phyloP scores from a whole-genome alignment of 176 grass and related monocot species.

The Aegilops longissima region DNA sequence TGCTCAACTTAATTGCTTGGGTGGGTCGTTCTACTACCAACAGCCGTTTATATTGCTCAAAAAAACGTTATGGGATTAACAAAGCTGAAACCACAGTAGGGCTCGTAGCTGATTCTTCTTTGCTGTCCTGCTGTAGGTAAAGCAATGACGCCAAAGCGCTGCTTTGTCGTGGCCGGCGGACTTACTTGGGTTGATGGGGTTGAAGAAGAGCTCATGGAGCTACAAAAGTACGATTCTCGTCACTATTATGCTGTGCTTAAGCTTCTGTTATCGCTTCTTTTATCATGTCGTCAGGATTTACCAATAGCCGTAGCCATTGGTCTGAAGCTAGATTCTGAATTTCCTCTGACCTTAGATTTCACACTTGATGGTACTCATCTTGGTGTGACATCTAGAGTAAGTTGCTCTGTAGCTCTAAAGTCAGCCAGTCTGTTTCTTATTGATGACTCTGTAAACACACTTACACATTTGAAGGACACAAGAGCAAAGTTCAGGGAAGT shows the following conservation, averaged over 20 bases:
- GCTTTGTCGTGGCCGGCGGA: constrained; percentile 32
- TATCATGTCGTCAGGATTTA: not conserved
- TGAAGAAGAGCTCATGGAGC: constrained; percentile 43
- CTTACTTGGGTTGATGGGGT: constrained; percentile 46
- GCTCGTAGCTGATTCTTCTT: not conserved
- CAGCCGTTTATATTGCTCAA: not conserved
- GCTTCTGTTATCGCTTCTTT: not conserved
- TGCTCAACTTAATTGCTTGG: not conserved
- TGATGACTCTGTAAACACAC: constrained; percentile 9
- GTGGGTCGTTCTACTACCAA: not conserved
- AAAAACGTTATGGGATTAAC: not conserved
- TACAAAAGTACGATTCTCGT: constrained; percentile 42
- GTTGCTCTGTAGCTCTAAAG: not conserved
- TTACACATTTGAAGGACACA: constrained; percentile 36
- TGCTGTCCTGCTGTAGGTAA: constrained; percentile 38
- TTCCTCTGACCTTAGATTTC: not conserved
- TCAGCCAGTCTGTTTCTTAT: not conserved
- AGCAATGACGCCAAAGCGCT: constrained; percentile 28
- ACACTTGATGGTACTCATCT: not conserved
- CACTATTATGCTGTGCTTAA: not conserved
- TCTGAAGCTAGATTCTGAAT: not conserved
- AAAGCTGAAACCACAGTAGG: not conserved
- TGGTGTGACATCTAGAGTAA: not conserved
- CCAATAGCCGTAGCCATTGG: not conserved
- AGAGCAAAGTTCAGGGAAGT: constrained; percentile 48